Percentiles rank a stretch among this genome's conserved stretches.
Conservation (phyloP, 176 grass and related monocot species). For the Cymbopogon citratus region DNA sequence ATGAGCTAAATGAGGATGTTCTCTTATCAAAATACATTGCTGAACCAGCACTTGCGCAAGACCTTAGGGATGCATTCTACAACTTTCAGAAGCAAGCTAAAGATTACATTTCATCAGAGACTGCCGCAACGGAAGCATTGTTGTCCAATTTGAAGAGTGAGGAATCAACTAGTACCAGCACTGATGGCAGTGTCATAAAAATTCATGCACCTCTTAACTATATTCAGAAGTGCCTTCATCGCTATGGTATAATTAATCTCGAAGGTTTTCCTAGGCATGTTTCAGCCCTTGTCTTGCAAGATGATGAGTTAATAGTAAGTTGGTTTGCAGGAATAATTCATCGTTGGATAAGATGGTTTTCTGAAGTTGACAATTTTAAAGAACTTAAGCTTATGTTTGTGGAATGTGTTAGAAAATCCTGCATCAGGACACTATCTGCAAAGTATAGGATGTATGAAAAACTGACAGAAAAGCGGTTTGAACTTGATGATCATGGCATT, state of each 20-base stretch:
- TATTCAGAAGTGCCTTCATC: constrained; percentile 68
- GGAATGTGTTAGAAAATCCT: constrained; percentile 76
- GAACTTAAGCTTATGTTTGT: constrained; percentile 72
- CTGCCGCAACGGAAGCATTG: constrained; percentile 45
- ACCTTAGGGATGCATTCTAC: constrained; percentile 71
- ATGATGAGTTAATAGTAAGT: constrained; percentile 82
- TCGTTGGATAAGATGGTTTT: constrained; percentile 81
- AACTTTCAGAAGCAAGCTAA: constrained; percentile 79
- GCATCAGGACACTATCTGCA: constrained; percentile 86
- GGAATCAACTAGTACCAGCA: constrained; percentile 25
- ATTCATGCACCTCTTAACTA: constrained; percentile 58
- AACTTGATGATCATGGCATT: constrained; percentile 69
- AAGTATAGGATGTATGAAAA: constrained; percentile 80
- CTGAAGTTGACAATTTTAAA: constrained; percentile 68
- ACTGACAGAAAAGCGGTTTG: constrained; percentile 85
- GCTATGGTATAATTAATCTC: constrained; percentile 71
- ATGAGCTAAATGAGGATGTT: constrained; percentile 54
- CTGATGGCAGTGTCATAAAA: constrained; percentile 40
- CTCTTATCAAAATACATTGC: constrained; percentile 87
- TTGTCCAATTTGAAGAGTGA: constrained; percentile 40
- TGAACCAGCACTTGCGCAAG: constrained; percentile 68
- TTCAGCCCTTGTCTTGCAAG: constrained; percentile 72
- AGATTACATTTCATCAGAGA: constrained; percentile 64
- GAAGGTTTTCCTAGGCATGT: constrained; percentile 87
- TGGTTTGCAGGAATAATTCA: constrained; percentile 89